Conservation (phyloP, 805 yeast genomes). For the Ogataea paraovalis region DNA sequence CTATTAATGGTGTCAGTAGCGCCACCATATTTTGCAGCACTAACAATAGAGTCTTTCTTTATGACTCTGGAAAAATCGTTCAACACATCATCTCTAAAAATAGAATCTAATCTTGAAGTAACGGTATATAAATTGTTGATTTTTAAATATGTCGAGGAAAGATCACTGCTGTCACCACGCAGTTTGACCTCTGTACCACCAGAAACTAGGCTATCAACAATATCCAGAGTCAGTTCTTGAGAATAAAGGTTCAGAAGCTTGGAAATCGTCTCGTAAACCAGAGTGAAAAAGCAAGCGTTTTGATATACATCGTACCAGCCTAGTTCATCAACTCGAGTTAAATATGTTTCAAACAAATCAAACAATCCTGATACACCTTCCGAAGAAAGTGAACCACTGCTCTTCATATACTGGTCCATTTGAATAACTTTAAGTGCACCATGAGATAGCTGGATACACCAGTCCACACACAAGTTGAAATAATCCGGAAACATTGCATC, state of each 20-base stretch:
- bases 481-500: constrained; percentile 13
- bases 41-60: not conserved
- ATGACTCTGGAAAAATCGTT: constrained; percentile 9
- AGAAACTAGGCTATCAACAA: not conserved
- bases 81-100: constrained; percentile 16
- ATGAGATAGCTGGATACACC: constrained; percentile 8
- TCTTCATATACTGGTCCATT: constrained; percentile 9
- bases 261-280: constrained; percentile 12
- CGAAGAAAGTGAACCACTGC: constrained; percentile 12
- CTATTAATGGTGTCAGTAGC: not conserved
- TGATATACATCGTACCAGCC: constrained; percentile 8
- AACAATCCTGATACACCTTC: constrained; percentile 11
- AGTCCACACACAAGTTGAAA: constrained; percentile 12
- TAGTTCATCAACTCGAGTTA: constrained; percentile 6
- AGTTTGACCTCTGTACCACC: not conserved
- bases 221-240: constrained; percentile 8
- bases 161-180: not conserved
- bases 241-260: constrained; percentile 7
- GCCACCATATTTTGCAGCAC: not conserved
- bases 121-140: constrained; percentile 17
- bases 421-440: constrained; percentile 7
- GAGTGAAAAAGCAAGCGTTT: constrained; percentile 10
- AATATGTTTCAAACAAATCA: constrained; percentile 10
- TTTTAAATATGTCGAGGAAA: constrained; percentile 12
- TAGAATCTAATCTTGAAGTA: constrained; percentile 10